Conservation (phyloP, 176 grass and related monocot species). For the Ananas comosus region DNA sequence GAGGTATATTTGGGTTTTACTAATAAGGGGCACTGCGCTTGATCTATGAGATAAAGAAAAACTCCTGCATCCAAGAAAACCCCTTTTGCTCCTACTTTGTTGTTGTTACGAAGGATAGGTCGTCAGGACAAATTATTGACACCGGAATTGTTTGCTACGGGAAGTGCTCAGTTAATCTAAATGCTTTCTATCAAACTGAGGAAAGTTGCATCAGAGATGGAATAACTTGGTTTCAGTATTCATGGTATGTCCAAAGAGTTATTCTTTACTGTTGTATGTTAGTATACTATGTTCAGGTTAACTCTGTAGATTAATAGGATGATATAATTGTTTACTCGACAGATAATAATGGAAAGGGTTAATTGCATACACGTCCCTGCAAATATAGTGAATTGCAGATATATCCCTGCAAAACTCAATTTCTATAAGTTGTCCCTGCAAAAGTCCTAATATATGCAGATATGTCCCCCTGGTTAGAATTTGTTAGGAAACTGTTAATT, state of each 20-base stretch:
- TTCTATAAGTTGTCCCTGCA: too few relatives aligned
- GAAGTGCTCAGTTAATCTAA: neutral
- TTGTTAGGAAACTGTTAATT: too few relatives aligned
- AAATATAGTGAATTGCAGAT: too few relatives aligned
- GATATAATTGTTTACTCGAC: neutral
- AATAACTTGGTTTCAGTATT: neutral
- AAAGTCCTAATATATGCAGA: too few relatives aligned
- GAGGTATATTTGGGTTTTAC: slow-evolving; percentile 27
- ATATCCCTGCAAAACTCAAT: too few relatives aligned
- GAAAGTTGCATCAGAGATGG: neutral
- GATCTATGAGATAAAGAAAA: neutral
- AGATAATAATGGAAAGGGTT: slow-evolving; percentile 1
- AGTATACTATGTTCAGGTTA: neutral
- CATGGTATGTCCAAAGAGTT: neutral
- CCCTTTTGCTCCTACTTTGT: neutral
- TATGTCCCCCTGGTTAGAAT: too few relatives aligned
- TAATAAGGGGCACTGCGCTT: neutral
- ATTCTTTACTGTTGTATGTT: neutral
- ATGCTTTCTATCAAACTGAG: neutral
- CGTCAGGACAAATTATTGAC: neutral
- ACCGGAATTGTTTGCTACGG: neutral
- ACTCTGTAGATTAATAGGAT: neutral
- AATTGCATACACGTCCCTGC: too few relatives aligned
- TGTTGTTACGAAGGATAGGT: too few relatives aligned
- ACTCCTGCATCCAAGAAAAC: neutral